Conservation (phyloP, 2,329 filamentous ascomycete species). For the Dactylonectria macrodidyma region DNA sequence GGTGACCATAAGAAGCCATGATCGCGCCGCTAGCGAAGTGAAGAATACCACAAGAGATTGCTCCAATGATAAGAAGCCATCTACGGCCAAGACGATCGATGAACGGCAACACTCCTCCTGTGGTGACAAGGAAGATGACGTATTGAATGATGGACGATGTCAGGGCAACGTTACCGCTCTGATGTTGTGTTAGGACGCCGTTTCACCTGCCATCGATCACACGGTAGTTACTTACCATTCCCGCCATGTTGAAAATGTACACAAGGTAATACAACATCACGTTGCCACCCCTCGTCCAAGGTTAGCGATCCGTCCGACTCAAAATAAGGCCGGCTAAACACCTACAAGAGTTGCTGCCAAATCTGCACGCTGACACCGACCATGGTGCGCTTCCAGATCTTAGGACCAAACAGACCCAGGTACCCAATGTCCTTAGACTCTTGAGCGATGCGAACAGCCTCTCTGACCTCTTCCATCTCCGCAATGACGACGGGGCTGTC, state of each 20-base stretch:
- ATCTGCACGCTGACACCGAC: constrained; percentile 67
- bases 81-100: constrained; percentile 66
- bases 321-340: background rate
- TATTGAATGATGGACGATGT: constrained; percentile 70
- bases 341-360: constrained; percentile 65
- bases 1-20: constrained; percentile 64
- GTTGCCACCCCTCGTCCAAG: constrained; percentile 59
- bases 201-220: background rate
- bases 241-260: constrained; percentile 74
- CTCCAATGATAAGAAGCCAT: constrained; percentile 61
- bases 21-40: constrained; percentile 65
- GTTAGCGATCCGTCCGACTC: constrained; percentile 10
- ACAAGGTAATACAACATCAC: constrained; percentile 73
- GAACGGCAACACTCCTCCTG: constrained; percentile 63
- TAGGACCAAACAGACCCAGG: constrained; percentile 61
- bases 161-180: constrained; percentile 54
- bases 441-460: constrained; percentile 55
- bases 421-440: constrained; percentile 57
- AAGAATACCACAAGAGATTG: constrained; percentile 60
- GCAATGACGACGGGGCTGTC: constrained; percentile 69
- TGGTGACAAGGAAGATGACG: constrained; percentile 69
- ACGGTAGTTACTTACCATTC: constrained; percentile 52
- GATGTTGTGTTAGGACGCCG: background rate
- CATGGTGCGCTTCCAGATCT: constrained; percentile 66
- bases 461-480: constrained; percentile 69